Base-by-base conservation (phyloP, 768 basidiomycete genomes). In the Collybiopsis luxurians region DNA sequence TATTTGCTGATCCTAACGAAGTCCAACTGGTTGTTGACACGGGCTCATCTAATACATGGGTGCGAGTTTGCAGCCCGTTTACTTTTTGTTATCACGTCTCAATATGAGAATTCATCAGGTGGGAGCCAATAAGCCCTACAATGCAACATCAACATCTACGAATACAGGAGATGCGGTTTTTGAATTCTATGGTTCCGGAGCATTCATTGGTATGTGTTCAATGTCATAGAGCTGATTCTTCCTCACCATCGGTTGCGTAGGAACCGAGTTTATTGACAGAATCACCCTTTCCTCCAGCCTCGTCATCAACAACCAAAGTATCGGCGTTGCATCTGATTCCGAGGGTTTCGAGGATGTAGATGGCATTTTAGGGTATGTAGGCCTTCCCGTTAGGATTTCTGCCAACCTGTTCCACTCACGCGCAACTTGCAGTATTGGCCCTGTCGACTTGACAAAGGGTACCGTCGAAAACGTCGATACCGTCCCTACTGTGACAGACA, bases 21-120 rank as follows among this genome's bases (percentile, higher is more conserved):
- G 28, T 38, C 21, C 60, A 34, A 54, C 75, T 89, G 45, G 63
- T 87, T 53, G 71, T 87, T 53, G 86, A 87, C 64, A 86, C 86
- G 2, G 84, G 83, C 67, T 85, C 83, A 67, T 86, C 86, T n/a
- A 88, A 87, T 72, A 87, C 85, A 23, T 88, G 86, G 85, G 73
- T 89, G 43, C 86, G 87, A n/a, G 83, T 86, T 28, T 60, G 27
- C 13, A 70, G 63, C 21, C 15, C 68, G 1, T 88, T 84, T 63
- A 65, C 31, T 12, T 36, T 24, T 30, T 43, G 23, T 19, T 21
- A 15, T 45, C 36, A n/a, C 51, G 21, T 49, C 12, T 44, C 36
- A 15, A 28, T 17, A 17, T 4, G 10, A 23, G 7, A 48, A 7
- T 24, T n/a, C 10, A 4, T 28, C 27, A 30, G 21, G 27, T 48